Conservation (phyloP, 139 green algal genomes). For the Micractinium sp. region DNA sequence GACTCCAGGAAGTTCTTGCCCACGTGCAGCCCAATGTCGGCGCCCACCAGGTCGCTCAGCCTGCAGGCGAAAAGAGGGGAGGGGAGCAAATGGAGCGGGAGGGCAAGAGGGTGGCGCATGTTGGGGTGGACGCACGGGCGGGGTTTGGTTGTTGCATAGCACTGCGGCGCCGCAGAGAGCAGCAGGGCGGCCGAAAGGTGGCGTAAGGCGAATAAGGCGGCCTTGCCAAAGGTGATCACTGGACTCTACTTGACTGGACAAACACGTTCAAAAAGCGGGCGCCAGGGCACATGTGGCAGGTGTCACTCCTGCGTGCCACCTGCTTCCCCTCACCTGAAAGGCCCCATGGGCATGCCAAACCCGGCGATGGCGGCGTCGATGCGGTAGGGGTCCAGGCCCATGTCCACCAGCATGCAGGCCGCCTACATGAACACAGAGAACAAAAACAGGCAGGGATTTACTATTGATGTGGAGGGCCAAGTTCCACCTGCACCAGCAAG, state of each 20-base stretch:
- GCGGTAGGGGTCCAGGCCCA: constrained; percentile 87
- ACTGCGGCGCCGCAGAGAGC: too few species aligned
- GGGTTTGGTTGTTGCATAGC: too few species aligned
- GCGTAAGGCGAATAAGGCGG: too few species aligned
- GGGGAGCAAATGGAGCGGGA: neutral
- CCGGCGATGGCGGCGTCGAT: constrained; percentile 87
- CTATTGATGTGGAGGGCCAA: too few species aligned
- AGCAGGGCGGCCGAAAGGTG: too few species aligned
- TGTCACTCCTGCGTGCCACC: neutral
- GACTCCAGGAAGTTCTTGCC: constrained; percentile 91
- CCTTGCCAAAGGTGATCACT: too few species aligned
- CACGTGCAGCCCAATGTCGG: constrained; percentile 93
- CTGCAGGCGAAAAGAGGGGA: too few species aligned
- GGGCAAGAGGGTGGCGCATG: neutral
- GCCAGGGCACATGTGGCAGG: too few species aligned
- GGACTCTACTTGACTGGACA: too few species aligned
- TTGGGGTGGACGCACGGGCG: too few species aligned
- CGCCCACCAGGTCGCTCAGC: constrained; percentile 84
- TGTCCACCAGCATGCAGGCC: constrained; percentile 91
- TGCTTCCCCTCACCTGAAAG: constrained; percentile 76
- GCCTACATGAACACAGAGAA: constrained; percentile 40
- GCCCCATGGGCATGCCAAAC: constrained; percentile 99
- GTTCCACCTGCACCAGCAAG: too few species aligned
- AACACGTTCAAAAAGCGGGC: too few species aligned
- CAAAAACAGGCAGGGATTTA: neutral